Evolutionary conservation across 352 stramenopile species (phyloP).

Genomic region (Globisporangium irregulare): DNA sequence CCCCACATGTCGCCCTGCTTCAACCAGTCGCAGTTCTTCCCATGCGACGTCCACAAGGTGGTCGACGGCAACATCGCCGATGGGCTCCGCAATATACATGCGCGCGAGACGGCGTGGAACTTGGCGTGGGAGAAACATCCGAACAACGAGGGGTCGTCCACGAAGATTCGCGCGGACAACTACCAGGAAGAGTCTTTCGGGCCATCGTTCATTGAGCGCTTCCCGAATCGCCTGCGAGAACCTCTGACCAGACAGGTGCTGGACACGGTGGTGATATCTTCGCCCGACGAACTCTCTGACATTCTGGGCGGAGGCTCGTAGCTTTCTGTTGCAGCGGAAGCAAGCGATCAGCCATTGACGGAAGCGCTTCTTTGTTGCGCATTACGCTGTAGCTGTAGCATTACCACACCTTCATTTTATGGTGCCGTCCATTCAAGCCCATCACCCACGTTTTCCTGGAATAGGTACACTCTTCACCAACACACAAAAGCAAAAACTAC

Average conservation of each 20-base stretch:
- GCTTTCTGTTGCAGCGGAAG: background rate
- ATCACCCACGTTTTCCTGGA: background rate
- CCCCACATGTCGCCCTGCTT: constrained; percentile 77
- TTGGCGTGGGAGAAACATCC: constrained; percentile 60
- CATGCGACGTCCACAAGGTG: constrained; percentile 75
- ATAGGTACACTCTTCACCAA: background rate
- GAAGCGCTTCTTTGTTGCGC: background rate
- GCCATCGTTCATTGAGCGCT: constrained; percentile 66
- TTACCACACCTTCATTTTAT: background rate
- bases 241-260: constrained; percentile 19
- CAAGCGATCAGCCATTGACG: background rate
- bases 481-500: no score
- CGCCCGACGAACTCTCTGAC: constrained; percentile 43
- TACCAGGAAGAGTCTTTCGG: constrained; percentile 38
- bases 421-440: background rate
- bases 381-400: no score
- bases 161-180: constrained; percentile 61
- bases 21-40: constrained; percentile 82
- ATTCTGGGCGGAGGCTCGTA: constrained; percentile 44
- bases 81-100: constrained; percentile 30
- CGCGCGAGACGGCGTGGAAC: constrained; percentile 37
- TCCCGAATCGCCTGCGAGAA: constrained; percentile 44
- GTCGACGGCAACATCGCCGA: constrained; percentile 63
- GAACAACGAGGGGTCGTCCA: constrained; percentile 56
- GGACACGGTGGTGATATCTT: constrained; percentile 28